Evolutionary conservation across 495 filamentous ascomycete genomes (phyloP).

Genomic region (Aspergillus diversus): DNA sequence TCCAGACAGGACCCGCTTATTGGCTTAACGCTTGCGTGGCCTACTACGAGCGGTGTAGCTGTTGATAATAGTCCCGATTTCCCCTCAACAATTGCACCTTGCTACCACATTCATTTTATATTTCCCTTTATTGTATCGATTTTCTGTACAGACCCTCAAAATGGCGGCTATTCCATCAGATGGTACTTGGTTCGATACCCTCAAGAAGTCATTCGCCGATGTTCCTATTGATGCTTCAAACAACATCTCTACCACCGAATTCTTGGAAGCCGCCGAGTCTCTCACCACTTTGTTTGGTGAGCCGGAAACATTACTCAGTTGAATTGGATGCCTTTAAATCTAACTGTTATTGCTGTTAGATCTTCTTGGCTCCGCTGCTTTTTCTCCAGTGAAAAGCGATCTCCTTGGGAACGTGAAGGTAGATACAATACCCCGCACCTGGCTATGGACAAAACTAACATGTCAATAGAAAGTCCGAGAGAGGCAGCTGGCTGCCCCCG

Average conservation of each 20-base stretch:
- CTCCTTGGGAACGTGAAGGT: constrained; percentile 93
- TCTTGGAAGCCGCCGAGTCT: constrained; percentile 87
- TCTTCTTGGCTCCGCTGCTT: constrained; percentile 78
- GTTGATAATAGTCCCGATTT: constrained; percentile 21
- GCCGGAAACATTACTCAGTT: constrained; percentile 12
- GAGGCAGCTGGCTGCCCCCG: constrained; percentile 74
- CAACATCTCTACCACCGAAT: constrained; percentile 79
- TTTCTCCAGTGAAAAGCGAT: constrained; percentile 86
- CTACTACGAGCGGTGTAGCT: constrained; percentile 31
- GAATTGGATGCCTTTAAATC: neutral
- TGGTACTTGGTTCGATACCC: constrained; percentile 80
- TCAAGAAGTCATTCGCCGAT: constrained; percentile 79
- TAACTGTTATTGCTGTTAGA: constrained; percentile 52
- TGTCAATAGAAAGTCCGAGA: constrained; percentile 81
- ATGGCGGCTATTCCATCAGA: constrained; percentile 57
- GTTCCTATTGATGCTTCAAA: constrained; percentile 74
- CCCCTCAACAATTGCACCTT: constrained; percentile 13
- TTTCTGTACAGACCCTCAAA: constrained; percentile 19
- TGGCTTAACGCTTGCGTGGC: constrained; percentile 35
- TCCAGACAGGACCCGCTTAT: constrained; percentile 23
- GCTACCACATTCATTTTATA: constrained; percentile 15
- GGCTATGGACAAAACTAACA: constrained; percentile 18
- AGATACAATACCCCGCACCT: constrained; percentile 22
- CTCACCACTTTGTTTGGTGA: constrained; percentile 85
- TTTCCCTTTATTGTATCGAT: constrained; percentile 18